Conservation (phyloP, 306 rosid species). For the Trifolium repens region DNA sequence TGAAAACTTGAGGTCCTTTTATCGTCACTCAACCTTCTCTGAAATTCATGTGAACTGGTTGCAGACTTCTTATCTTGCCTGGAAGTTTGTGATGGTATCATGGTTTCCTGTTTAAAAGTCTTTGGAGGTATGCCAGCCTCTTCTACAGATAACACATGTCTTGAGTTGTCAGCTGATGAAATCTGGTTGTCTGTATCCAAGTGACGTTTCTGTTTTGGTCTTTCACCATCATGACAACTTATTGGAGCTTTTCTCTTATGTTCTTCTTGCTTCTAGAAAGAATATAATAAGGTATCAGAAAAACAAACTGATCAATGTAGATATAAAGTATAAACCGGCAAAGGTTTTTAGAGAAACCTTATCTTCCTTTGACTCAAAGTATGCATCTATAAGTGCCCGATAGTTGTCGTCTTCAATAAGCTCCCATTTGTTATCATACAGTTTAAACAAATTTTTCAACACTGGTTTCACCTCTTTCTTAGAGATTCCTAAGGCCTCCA, state of each 20-base stretch:
- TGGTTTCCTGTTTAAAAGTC: constrained; percentile 28
- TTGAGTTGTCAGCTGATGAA: constrained; percentile 31
- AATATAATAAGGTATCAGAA: constrained; percentile 26
- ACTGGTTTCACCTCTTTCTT: constrained; percentile 60
- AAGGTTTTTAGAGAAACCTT: constrained; percentile 53
- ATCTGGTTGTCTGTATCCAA: constrained; percentile 43
- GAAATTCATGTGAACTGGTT: constrained; percentile 34
- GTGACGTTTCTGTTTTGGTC: constrained; percentile 43
- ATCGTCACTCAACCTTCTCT: constrained; percentile 29
- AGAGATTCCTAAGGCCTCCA: constrained; percentile 57
- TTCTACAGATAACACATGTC: constrained; percentile 23
- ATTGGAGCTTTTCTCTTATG: constrained; percentile 45
- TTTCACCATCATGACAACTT: constrained; percentile 39
- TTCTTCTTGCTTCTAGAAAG: constrained; percentile 43
- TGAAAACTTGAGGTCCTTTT: constrained; percentile 34
- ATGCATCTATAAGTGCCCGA: constrained; percentile 67
- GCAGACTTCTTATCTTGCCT: constrained; percentile 34
- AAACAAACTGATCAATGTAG: constrained; percentile 19
- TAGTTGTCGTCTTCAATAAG: constrained; percentile 79
- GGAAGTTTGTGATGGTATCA: constrained; percentile 40
- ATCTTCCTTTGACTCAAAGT: constrained; percentile 64
- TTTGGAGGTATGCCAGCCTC: constrained; percentile 34
- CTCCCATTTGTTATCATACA: constrained; percentile 61
- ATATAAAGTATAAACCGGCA: constrained; percentile 12
- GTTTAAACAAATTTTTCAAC: constrained; percentile 46